phyloP scores from a whole-genome alignment of 495 filamentous ascomycete species.

The Penicillium alfredii region DNA sequence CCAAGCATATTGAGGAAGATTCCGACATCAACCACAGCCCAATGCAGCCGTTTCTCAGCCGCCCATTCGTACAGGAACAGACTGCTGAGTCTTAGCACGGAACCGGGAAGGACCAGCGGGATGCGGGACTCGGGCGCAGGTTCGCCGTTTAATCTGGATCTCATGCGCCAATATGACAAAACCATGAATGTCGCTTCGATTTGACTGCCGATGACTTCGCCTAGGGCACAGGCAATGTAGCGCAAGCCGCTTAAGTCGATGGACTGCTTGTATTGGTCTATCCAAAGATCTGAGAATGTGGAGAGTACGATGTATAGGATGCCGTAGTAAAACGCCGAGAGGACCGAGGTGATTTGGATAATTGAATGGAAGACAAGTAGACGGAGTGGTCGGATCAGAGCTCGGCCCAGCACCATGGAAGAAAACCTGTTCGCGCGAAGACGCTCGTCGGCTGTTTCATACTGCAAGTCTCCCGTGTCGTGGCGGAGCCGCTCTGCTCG shows the following conservation, averaged over 20 bases:
- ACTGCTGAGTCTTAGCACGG: constrained; percentile 6
- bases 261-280: constrained; percentile 43
- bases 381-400: constrained; percentile 40
- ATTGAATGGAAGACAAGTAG: constrained; percentile 48
- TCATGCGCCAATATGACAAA: constrained; percentile 48
- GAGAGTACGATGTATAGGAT: constrained; percentile 60
- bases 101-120: constrained; percentile 4
- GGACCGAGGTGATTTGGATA: constrained; percentile 46
- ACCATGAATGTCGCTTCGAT: constrained; percentile 51
- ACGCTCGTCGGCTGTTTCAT: constrained; percentile 10
- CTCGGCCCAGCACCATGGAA: constrained; percentile 16
- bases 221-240: constrained; percentile 55
- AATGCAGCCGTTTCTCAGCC: constrained; percentile 8
- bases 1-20: constrained; percentile 9
- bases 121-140: constrained; percentile 8
- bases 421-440: constrained; percentile 9
- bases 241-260: constrained; percentile 53
- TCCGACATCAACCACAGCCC: constrained; percentile 9
- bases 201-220: constrained; percentile 54
- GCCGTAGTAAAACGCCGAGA: constrained; percentile 58
- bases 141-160: constrained; percentile 24
- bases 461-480: constrained; percentile 49
- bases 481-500: constrained; percentile 48
- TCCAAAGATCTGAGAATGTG: constrained; percentile 56
- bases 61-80: constrained; percentile 15